Conservation (phyloP, 805 yeast species). For the Zygoascus biomembranicola region DNA sequence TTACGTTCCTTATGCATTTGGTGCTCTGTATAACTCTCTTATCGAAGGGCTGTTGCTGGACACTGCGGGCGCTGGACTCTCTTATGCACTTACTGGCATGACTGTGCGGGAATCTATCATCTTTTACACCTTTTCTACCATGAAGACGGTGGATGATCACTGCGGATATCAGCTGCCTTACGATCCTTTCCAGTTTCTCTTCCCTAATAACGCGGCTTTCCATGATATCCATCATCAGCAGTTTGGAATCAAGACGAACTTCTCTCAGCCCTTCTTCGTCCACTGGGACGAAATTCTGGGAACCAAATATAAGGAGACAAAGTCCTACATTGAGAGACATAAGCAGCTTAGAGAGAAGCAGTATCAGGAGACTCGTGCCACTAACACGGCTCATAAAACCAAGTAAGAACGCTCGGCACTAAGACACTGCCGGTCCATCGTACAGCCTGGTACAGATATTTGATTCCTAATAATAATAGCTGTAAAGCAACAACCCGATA, state of each 20-base stretch:
- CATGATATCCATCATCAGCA: slow-evolving; percentile 97
- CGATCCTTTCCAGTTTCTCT: slow-evolving; percentile 81
- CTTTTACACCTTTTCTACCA: slow-evolving; percentile 77
- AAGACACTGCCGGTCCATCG: no score
- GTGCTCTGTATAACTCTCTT: slow-evolving; percentile 92
- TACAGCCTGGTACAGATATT: no score
- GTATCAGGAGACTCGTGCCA: not conserved
- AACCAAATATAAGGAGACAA: slow-evolving; percentile 63
- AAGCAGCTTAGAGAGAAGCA: slow-evolving; percentile 36
- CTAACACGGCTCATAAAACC: not conserved
- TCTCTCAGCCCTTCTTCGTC: slow-evolving; percentile 91
- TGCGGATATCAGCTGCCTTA: slow-evolving; percentile 94
- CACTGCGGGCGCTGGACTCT: slow-evolving; percentile 85
- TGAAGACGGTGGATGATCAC: slow-evolving; percentile 97
- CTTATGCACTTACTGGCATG: slow-evolving; percentile 53
- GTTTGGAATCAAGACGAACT: slow-evolving; percentile 90
- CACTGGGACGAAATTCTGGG: slow-evolving; percentile 77
- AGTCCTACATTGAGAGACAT: slow-evolving; percentile 58
- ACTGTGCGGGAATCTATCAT: slow-evolving; percentile 69
- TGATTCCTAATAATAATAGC: no score
- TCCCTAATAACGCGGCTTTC: slow-evolving; percentile 92
- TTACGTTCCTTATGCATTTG: slow-evolving; percentile 94
- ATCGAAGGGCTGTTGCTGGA: slow-evolving; percentile 90
- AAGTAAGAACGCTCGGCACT: not conserved
- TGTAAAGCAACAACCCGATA: no score